These are phyloP conservation scores for Cyclotella choctawhatcheeana DNA, from an alignment of 108 stramenopile genomes.

Conservation along the genomic window DNA sequence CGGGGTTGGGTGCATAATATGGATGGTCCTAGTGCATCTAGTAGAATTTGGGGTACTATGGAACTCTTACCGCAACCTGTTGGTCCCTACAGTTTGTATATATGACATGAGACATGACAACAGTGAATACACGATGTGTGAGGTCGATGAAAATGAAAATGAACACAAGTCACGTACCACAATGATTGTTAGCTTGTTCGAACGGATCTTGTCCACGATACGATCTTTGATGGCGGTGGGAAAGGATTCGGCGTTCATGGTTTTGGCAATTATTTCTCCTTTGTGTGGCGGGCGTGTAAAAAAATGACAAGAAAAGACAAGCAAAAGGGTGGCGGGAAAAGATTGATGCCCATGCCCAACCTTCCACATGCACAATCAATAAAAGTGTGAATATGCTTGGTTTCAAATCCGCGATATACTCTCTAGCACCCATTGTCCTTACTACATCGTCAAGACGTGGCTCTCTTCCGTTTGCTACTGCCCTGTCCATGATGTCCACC, in stretches of 20 bases:
- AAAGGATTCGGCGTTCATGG: constrained; percentile 20
- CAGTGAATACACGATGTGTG: background rate
- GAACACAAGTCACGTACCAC: too few relatives aligned
- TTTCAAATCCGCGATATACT: background rate
- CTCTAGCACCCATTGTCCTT: constrained; percentile 7
- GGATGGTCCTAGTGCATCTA: constrained; percentile 35
- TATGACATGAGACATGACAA: background rate
- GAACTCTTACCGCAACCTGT: constrained; percentile 54
- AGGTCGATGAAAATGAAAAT: too few relatives aligned
- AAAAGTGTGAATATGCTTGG: background rate
- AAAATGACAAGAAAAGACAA: too few relatives aligned
- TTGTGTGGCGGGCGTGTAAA: too few relatives aligned
- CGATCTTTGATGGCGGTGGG: constrained; percentile 20
- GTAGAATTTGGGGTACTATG: constrained; percentile 44
- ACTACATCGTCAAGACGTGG: constrained; percentile 18
- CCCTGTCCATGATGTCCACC: constrained; percentile 27
- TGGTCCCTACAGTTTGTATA: constrained; percentile 14
- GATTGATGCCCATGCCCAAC: too few relatives aligned
- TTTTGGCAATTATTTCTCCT: too few relatives aligned
- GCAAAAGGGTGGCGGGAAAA: too few relatives aligned
- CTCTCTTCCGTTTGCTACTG: background rate
- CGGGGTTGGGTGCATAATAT: constrained; percentile 60
- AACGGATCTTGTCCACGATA: constrained; percentile 29
- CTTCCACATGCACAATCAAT: too few relatives aligned
- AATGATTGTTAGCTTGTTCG: constrained; percentile 46